A percentile compares a stretch with the other conserved stretches of the same genome.
phyloP scores from a whole-genome alignment of 148 eudicot genomes.

The Silene uniflora region DNA sequence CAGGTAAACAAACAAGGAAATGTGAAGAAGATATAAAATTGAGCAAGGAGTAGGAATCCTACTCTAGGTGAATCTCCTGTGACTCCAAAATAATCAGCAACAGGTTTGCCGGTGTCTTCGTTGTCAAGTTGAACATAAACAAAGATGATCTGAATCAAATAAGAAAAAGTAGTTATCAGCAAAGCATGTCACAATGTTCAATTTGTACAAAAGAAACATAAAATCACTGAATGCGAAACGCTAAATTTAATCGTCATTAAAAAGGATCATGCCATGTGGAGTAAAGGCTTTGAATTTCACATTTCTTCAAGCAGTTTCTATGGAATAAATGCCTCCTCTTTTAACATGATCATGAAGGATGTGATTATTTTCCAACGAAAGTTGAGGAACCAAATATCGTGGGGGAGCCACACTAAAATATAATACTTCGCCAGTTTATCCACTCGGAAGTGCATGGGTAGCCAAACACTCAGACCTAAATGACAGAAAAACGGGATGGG shows the following conservation, averaged over 20 bases:
- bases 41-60: slow-evolving; percentile 6
- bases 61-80: slow-evolving; percentile 68
- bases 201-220: neutral
- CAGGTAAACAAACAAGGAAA: neutral
- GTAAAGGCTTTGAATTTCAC: neutral
- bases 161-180: neutral
- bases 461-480: neutral
- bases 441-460: neutral
- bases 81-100: slow-evolving; percentile 83
- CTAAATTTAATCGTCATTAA: neutral
- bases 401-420: neutral
- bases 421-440: neutral
- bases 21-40: slow-evolving; percentile 5
- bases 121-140: slow-evolving; percentile 72
- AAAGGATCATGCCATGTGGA: neutral
- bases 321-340: neutral
- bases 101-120: slow-evolving; percentile 87
- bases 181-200: neutral
- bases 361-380: too few species aligned
- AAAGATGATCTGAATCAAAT: slow-evolving; percentile 61
- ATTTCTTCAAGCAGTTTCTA: neutral
- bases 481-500: neutral
- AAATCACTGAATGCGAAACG: neutral
- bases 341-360: neutral
- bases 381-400: neutral